These are phyloP conservation scores for Sporothrix inflata DNA, from an alignment of 2,329 filamentous ascomycete species.

Conservation along the genomic window DNA sequence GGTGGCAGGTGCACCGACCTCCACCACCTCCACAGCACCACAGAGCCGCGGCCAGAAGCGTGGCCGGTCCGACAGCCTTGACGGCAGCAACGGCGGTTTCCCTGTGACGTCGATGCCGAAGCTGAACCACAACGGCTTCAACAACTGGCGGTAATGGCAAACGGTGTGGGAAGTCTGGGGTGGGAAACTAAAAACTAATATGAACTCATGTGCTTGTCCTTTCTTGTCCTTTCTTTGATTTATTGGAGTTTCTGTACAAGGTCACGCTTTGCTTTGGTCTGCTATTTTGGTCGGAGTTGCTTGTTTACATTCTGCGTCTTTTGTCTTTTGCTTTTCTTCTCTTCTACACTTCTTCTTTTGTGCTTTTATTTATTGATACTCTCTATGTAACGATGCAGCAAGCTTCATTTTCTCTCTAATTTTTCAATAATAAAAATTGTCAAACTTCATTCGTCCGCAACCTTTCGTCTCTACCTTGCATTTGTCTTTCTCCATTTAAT, in stretches of 20 bases:
- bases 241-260: neutral
- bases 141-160: slow-evolving; percentile 32
- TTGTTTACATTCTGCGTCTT: slow-evolving; percentile 11
- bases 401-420: slow-evolving; percentile 5
- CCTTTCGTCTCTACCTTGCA: neutral
- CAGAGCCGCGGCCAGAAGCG: slow-evolving; percentile 40
- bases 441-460: neutral
- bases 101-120: slow-evolving; percentile 33
- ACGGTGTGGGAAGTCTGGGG: neutral
- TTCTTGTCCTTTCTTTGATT: slow-evolving; percentile 1
- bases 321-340: slow-evolving; percentile 2
- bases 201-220: slow-evolving; percentile 6
- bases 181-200: neutral
- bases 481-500: neutral
- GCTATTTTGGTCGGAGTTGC: neutral
- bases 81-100: slow-evolving; percentile 33
- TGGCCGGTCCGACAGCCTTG: slow-evolving; percentile 41
- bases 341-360: slow-evolving; percentile 3
- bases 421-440: neutral
- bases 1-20: slow-evolving; percentile 22
- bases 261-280: slow-evolving; percentile 33
- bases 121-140: slow-evolving; percentile 34
- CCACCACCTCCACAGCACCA: slow-evolving; percentile 22
- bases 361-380: slow-evolving; percentile 28
- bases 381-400: slow-evolving; percentile 23